phyloP scores from a whole-genome alignment of 345 rosid species.

The Dimocarpus longan region DNA sequence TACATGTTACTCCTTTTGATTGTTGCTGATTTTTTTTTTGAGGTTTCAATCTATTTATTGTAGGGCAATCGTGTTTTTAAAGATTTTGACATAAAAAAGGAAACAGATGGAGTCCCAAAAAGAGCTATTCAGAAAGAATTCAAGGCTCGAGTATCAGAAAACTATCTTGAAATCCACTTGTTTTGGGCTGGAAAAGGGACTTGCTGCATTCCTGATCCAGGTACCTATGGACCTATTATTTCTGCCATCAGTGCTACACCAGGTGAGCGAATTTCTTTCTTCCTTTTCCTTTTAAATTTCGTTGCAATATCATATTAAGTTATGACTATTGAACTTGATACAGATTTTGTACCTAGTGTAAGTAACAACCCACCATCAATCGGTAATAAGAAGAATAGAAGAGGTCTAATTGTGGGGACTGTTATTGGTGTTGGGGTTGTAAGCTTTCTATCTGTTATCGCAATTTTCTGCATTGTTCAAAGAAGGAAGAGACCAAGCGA shows the following conservation, averaged over 20 bases:
- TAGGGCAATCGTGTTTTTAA: slow-evolving; percentile 52
- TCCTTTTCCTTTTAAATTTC: background rate
- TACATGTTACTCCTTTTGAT: background rate
- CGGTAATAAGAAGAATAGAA: slow-evolving; percentile 28
- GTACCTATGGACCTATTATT: slow-evolving; percentile 43
- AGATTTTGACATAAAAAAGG: slow-evolving; percentile 49
- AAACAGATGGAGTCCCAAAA: slow-evolving; percentile 34
- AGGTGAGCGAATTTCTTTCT: slow-evolving; percentile 33
- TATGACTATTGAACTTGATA: slow-evolving; percentile 21
- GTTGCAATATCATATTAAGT: slow-evolving; percentile 2
- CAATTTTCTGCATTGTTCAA: slow-evolving; percentile 35
- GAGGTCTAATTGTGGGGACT: slow-evolving; percentile 55
- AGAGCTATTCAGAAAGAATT: slow-evolving; percentile 30
- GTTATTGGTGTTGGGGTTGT: slow-evolving; percentile 48
- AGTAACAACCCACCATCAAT: slow-evolving; percentile 43
- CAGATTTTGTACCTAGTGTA: slow-evolving; percentile 74
- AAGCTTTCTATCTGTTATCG: slow-evolving; percentile 32
- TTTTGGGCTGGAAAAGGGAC: slow-evolving; percentile 56
- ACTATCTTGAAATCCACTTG: slow-evolving; percentile 42
- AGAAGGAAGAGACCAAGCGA: slow-evolving; percentile 38
- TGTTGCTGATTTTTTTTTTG: background rate
- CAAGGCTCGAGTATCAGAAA: slow-evolving; percentile 35
- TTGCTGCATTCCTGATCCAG: slow-evolving; percentile 33
- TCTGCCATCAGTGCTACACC: slow-evolving; percentile 68
- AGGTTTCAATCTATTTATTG: slow-evolving; percentile 12